phyloP scores from a whole-genome alignment of 2,329 filamentous ascomycete genomes.

The Colletotrichum salicis region DNA sequence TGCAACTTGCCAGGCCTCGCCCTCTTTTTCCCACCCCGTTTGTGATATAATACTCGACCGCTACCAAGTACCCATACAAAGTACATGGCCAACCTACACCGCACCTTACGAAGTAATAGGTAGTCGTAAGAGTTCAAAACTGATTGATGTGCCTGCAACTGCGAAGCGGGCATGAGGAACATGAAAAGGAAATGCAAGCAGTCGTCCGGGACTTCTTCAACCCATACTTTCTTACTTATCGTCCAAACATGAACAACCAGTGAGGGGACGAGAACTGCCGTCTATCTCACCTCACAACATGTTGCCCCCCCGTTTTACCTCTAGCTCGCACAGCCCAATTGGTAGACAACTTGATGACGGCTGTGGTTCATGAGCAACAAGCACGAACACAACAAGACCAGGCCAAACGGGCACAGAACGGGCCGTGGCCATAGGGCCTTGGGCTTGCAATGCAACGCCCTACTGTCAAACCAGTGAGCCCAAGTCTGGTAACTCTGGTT shows the following conservation, averaged over 20 bases:
- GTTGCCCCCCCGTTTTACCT: background rate
- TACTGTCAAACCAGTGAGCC: conserved; percentile 23
- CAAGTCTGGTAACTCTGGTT: conserved; percentile 4
- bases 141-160: background rate
- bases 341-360: conserved; percentile 15
- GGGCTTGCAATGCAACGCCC: conserved; percentile 27
- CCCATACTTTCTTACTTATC: conserved; percentile 1
- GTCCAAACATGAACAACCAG: conserved; percentile 9
- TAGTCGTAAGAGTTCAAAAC: background rate
- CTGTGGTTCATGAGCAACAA: conserved; percentile 21
- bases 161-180: background rate
- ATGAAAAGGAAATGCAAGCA: background rate
- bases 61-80: background rate
- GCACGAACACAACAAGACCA: conserved; percentile 24
- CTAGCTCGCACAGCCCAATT: background rate
- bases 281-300: conserved; percentile 12
- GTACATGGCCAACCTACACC: background rate
- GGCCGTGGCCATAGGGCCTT: conserved; percentile 25
- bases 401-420: conserved; percentile 33
- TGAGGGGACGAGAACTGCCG: background rate
- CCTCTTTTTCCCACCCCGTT: background rate
- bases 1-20: background rate
- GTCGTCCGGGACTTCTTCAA: background rate
- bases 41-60: background rate
- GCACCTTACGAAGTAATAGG: too few species aligned